These are phyloP conservation scores for Acaromyces ingoldii DNA, from an alignment of 1,284 basidiomycete species.

Conservation along the genomic window DNA sequence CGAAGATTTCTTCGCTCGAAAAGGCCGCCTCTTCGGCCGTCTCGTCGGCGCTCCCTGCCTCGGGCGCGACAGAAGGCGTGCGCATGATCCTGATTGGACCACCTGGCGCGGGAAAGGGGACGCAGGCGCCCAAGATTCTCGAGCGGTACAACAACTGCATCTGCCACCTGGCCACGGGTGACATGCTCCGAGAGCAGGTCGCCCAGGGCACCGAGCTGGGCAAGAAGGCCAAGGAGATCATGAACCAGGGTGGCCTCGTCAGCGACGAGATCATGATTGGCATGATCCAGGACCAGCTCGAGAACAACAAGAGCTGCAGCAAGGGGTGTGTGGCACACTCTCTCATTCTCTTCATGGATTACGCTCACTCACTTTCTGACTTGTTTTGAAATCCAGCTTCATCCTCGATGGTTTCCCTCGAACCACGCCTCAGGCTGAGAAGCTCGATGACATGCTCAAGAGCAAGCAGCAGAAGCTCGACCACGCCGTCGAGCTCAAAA, in stretches of 20 bases:
- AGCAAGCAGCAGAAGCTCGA: slow-evolving; percentile 75
- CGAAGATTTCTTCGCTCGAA: slow-evolving; percentile 42
- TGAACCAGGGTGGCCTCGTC: slow-evolving; percentile 87
- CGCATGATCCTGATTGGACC: slow-evolving; percentile 90
- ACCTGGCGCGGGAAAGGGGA: slow-evolving; percentile 98
- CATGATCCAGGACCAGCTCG: slow-evolving; percentile 94
- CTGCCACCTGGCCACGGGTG: slow-evolving; percentile 95
- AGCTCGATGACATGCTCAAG: slow-evolving; percentile 85
- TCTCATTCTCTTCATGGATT: not conserved
- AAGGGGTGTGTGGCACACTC: slow-evolving; percentile 67
- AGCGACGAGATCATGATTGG: slow-evolving; percentile 94
- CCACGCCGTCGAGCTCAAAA: slow-evolving; percentile 83
- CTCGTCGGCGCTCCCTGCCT: slow-evolving; percentile 3
- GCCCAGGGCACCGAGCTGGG: slow-evolving; percentile 79
- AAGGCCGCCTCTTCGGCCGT: slow-evolving; percentile 10
- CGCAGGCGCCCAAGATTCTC: slow-evolving; percentile 88
- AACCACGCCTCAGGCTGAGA: slow-evolving; percentile 94
- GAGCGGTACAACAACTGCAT: slow-evolving; percentile 76
- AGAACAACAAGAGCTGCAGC: slow-evolving; percentile 85
- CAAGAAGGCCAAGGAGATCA: slow-evolving; percentile 90
- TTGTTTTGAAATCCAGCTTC: slow-evolving; percentile 70
- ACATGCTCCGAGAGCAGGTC: slow-evolving; percentile 96
- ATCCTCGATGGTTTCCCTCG: slow-evolving; percentile 98
- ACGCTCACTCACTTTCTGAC: not conserved
- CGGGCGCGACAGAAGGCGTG: slow-evolving; percentile 24